A percentile compares a stretch with the other conserved stretches of the same genome.
Conservation (phyloP, 2,329 filamentous ascomycete species). For the Claviceps capensis region DNA sequence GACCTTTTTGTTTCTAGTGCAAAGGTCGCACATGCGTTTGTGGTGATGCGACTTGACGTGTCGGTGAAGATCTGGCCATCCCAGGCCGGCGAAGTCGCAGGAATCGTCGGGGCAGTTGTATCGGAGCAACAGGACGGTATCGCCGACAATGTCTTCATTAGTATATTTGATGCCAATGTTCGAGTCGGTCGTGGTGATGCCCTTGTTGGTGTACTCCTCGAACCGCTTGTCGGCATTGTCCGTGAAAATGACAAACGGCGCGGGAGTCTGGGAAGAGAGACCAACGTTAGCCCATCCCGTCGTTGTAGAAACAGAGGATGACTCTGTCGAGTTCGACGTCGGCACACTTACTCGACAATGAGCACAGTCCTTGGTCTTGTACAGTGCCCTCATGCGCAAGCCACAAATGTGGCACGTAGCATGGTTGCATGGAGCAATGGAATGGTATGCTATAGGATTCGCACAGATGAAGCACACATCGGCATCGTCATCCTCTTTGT, state of each 20-base stretch:
- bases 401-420: constrained; percentile 94
- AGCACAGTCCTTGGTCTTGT: constrained; percentile 94
- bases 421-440: constrained; percentile 90
- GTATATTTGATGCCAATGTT: constrained; percentile 89
- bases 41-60: constrained; percentile 74
- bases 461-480: constrained; percentile 98
- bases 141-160: constrained; percentile 76
- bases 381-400: constrained; percentile 77
- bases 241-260: constrained; percentile 80
- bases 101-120: constrained; percentile 87
- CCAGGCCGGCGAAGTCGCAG: constrained; percentile 68
- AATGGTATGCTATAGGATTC: constrained; percentile 73
- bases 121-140: constrained; percentile 72
- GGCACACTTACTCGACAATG: constrained; percentile 64
- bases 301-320: background rate
- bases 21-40: constrained; percentile 85
- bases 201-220: constrained; percentile 61
- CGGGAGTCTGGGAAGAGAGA: constrained; percentile 37
- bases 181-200: constrained; percentile 67
- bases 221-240: constrained; percentile 70
- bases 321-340: background rate
- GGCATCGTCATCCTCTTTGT: constrained; percentile 35
- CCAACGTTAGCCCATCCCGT: background rate
- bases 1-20: constrained; percentile 87
- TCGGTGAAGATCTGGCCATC: constrained; percentile 44